Conservation (phyloP, 768 basidiomycete species). For the Tulasnella sp. region DNA sequence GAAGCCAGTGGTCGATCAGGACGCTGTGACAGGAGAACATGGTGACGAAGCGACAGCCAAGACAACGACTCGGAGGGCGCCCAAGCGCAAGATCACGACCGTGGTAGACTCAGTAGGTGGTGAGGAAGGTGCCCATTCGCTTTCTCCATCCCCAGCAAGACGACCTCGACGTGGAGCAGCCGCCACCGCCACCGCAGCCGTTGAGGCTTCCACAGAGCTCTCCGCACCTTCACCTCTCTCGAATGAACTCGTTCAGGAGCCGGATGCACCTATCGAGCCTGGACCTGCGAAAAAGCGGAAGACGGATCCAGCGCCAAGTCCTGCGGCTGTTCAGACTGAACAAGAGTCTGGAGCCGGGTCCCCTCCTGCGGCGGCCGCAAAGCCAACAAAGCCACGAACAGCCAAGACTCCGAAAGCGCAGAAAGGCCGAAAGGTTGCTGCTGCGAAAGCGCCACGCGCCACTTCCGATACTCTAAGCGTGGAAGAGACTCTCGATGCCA, state of each 20-base stretch:
- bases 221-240: constrained; percentile 14
- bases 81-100: constrained; percentile 11
- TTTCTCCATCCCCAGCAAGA: neutral
- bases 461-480: neutral
- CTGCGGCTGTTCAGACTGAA: neutral
- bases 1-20: neutral
- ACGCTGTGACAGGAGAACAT: neutral
- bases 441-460: neutral
- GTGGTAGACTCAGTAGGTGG: neutral
- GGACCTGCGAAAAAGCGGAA: neutral
- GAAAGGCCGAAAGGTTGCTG: neutral
- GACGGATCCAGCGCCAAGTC: neutral
- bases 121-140: neutral
- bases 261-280: neutral
- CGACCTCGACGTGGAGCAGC: constrained; percentile 7
- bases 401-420: neutral
- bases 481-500: neutral
- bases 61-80: neutral
- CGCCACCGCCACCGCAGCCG: neutral
- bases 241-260: constrained; percentile 2
- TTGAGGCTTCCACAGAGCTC: neutral
- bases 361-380: neutral
- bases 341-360: neutral
- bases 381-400: neutral
- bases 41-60: neutral